phyloP scores from a whole-genome alignment of 495 filamentous ascomycete species.

The Aspergillus olivimuriae region DNA sequence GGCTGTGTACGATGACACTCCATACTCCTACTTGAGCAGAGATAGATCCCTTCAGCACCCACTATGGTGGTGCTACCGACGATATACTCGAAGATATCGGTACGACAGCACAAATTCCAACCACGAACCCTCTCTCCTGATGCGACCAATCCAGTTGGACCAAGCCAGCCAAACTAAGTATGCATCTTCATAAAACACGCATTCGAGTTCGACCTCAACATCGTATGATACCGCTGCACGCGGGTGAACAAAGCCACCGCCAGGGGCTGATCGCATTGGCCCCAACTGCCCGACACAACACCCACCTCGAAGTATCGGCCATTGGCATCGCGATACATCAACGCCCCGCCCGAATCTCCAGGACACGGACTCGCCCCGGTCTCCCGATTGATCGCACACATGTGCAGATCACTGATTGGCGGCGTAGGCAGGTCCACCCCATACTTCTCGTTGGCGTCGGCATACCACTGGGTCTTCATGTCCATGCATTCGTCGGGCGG shows the following conservation, averaged over 20 bases:
- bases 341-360: background rate
- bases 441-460: background rate
- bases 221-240: background rate
- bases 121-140: too few species aligned
- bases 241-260: background rate
- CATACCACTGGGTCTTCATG: background rate
- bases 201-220: background rate
- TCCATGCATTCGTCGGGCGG: background rate
- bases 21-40: too few species aligned
- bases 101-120: too few species aligned
- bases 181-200: background rate
- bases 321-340: background rate
- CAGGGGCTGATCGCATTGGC: background rate
- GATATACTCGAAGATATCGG: too few species aligned
- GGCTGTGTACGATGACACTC: too few species aligned
- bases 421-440: background rate
- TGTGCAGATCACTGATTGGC: background rate
- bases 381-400: background rate
- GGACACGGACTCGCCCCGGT: background rate
- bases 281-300: background rate
- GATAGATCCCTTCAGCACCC: too few species aligned
- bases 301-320: background rate
- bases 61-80: too few species aligned
- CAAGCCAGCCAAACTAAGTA: background rate
- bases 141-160: background rate